Percentiles rank a stretch among this genome's conserved stretches.
Conservation (phyloP, 352 stramenopile genomes). For the Globisporangium cederbergense region DNA sequence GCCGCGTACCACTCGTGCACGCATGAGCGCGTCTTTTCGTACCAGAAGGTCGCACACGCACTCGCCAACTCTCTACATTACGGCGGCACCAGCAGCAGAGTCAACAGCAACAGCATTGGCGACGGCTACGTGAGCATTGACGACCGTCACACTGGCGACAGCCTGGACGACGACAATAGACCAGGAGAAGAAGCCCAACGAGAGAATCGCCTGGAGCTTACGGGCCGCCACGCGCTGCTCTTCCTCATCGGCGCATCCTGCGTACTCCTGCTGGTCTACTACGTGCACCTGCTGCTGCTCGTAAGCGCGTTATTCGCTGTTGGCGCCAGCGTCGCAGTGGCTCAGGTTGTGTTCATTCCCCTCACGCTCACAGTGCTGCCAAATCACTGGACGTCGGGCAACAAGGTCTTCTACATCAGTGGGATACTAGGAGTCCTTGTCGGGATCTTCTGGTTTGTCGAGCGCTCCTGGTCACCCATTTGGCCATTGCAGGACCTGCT, state of each 20-base stretch:
- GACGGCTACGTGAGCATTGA: conserved; percentile 32
- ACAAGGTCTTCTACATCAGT: conserved; percentile 12
- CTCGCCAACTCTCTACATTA: conserved; percentile 10
- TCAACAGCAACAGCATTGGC: conserved; percentile 12
- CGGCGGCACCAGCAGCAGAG: conserved; percentile 8
- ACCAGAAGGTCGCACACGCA: conserved; percentile 36
- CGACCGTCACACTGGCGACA: conserved; percentile 11
- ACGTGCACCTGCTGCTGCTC: conserved; percentile 49
- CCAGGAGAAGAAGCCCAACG: not conserved
- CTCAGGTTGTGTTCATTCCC: conserved; percentile 43
- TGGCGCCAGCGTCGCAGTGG: conserved; percentile 38
- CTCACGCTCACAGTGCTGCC: conserved; percentile 7
- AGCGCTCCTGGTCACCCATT: conserved; percentile 46
- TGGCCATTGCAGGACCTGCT: conserved; percentile 93
- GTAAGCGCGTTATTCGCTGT: conserved; percentile 61
- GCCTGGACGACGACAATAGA: not conserved
- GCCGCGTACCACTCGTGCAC: conserved; percentile 50
- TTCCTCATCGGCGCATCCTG: conserved; percentile 56
- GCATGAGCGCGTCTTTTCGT: conserved; percentile 49
- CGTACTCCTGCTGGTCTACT: conserved; percentile 64
- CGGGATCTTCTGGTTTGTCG: conserved; percentile 52
- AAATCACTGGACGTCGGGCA: not conserved
- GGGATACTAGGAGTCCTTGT: conserved; percentile 21
- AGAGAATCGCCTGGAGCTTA: conserved; percentile 40
- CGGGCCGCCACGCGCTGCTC: conserved; percentile 41